Base-by-base conservation (phyloP, 2,329 filamentous ascomycete species). In the Alternaria sp. region DNA sequence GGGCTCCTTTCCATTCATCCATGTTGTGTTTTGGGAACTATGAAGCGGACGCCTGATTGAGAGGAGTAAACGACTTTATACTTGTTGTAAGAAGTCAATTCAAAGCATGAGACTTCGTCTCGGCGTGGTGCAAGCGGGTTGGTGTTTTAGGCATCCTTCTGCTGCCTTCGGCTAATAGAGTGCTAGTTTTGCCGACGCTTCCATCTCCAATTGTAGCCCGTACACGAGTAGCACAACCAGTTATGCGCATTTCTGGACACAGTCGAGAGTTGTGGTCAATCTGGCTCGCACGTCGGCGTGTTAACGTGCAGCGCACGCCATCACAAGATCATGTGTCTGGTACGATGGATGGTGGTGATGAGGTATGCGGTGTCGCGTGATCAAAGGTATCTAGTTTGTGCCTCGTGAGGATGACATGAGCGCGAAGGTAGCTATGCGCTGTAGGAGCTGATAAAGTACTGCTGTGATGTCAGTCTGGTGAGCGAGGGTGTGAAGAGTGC, bases 371-470 rank as follows among this genome's bases (percentile, higher is more conserved):
- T 44, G 15, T 41, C 30, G 53, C 20, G 45, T 28, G 11, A 41
- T 11, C 14, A 47, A 11, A 51, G 45, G 57, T 59, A 68, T 63
- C 60, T 62, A 58, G 6, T 47, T 65, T 55, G 47, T 65, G 11
- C 33, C 30, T 53, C 49, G 56, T 60, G 11, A 65, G 23, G 21
- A 10, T 57, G 20, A 10, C 25, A 21, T 20, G 6, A 10, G 15
- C n/a, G 25, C 23, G 5, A 10, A 45, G 46, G 37, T 43, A 7
- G 44, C 63, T 68, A 79, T 41, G 75, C 78, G 68, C 84, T 87
- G 69, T 87, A 88, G 2, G 86, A 88, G 58, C 83, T 86, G 63
- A 88, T 84, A 67, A 88, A 88, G 74, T 88, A 88, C 85, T 88
- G 65, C 5, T 43, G 25, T 11, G 25, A 59, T 77, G 70, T 75